phyloP scores from a whole-genome alignment of 1,284 basidiomycete species.

The Marasmius oreades region DNA sequence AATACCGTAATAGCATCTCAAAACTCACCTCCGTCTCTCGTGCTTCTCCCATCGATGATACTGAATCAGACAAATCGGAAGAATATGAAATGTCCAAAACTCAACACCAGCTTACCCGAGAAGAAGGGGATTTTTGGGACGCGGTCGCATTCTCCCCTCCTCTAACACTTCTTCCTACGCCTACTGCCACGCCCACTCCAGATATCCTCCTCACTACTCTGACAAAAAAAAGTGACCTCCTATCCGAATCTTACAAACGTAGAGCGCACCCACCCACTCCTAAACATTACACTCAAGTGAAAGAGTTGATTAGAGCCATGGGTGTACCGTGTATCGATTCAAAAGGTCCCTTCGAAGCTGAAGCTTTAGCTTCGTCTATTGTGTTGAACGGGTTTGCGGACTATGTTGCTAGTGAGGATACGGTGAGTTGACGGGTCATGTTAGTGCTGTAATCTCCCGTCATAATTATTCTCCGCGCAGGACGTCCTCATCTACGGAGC shows the following conservation, averaged over 20 bases:
- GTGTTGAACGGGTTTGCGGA: constrained; percentile 73
- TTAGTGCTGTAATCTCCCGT: constrained; percentile 6
- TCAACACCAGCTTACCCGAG: constrained; percentile 55
- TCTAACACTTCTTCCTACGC: background rate
- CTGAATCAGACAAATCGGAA: constrained; percentile 32
- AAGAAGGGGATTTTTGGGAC: constrained; percentile 66
- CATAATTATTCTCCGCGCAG: constrained; percentile 29
- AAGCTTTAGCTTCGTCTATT: constrained; percentile 76
- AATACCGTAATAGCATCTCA: constrained; percentile 47
- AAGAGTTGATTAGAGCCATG: constrained; percentile 65
- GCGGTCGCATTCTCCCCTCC: constrained; percentile 10
- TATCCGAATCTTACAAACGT: constrained; percentile 61
- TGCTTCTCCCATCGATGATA: constrained; percentile 21
- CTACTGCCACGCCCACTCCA: background rate
- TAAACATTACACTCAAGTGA: constrained; percentile 61
- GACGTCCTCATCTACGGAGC: constrained; percentile 79
- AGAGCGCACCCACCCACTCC: constrained; percentile 55
- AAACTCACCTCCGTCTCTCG: constrained; percentile 38
- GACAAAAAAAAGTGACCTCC: constrained; percentile 44
- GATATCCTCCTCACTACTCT: constrained; percentile 32
- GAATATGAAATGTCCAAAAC: constrained; percentile 60
- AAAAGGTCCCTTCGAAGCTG: constrained; percentile 71
- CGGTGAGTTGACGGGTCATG: too few relatives aligned
- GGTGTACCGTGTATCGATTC: constrained; percentile 74
- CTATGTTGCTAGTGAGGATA: constrained; percentile 86